Conservation (phyloP, 2,329 filamentous ascomycete species). For the Hawksworthiomyces lignivorus region DNA sequence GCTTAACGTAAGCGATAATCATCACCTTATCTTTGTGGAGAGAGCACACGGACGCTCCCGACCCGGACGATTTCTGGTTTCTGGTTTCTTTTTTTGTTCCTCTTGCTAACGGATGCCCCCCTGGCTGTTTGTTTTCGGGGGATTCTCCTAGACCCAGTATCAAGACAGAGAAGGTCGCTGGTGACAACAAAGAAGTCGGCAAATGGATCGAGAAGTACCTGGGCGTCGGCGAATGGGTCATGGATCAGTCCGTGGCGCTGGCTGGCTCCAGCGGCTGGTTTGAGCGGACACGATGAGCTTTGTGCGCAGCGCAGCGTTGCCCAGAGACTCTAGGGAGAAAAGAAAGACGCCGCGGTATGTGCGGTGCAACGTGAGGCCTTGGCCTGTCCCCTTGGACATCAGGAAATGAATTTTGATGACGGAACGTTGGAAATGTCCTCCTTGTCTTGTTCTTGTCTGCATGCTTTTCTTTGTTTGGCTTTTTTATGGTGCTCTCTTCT, state of each 20-base stretch:
- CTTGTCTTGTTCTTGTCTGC: neutral
- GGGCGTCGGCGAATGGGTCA: slow-evolving; percentile 91
- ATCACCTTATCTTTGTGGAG: no score
- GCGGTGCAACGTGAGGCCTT: no score
- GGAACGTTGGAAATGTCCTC: neutral
- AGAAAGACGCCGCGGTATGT: no score
- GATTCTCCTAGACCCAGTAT: slow-evolving; percentile 61
- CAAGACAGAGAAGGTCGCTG: slow-evolving; percentile 72
- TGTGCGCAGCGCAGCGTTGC: no score
- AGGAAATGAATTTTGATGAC: neutral
- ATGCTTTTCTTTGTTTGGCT: neutral
- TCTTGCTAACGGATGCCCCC: slow-evolving; percentile 35
- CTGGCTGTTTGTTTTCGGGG: slow-evolving; percentile 18
- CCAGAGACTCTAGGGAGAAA: no score
- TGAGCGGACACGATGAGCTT: slow-evolving; percentile 68
- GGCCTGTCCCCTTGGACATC: neutral
- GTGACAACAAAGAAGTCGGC: slow-evolving; percentile 73
- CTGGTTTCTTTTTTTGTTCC: no score
- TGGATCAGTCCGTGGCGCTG: slow-evolving; percentile 93
- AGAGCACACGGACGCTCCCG: no score
- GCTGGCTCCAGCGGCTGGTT: slow-evolving; percentile 86
- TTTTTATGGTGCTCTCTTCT: neutral
- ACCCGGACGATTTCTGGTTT: no score
- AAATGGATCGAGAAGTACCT: slow-evolving; percentile 92
- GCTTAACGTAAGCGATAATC: slow-evolving; percentile 86